These are phyloP conservation scores for Botryotinia globosa DNA, from an alignment of 2,329 filamentous ascomycete species.

Conservation along the genomic window DNA sequence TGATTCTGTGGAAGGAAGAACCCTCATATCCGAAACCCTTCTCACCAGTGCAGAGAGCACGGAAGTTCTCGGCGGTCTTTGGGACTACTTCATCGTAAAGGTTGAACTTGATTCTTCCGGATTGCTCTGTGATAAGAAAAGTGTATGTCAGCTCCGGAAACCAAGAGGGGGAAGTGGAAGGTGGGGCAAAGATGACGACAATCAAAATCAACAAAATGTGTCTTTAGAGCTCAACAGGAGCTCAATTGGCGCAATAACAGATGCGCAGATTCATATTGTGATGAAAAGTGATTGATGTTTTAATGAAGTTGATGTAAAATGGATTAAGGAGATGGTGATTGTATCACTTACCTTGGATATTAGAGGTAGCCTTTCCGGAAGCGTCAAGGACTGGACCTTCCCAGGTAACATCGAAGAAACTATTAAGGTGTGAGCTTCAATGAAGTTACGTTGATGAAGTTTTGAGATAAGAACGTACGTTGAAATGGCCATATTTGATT, in stretches of 20 bases:
- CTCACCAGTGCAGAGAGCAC: conserved; percentile 79
- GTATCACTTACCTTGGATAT: conserved; percentile 56
- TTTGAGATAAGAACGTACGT: conserved; percentile 52
- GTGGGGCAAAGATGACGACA: conserved; percentile 25
- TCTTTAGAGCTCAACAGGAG: conserved; percentile 17
- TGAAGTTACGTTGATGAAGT: background rate
- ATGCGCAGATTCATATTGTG: background rate
- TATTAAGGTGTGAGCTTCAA: conserved; percentile 37
- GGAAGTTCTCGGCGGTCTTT: conserved; percentile 96
- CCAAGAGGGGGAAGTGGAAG: conserved; percentile 17
- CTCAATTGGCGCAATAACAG: conserved; percentile 8
- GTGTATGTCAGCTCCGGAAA: conserved; percentile 31
- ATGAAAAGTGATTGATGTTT: background rate
- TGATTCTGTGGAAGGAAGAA: conserved; percentile 88
- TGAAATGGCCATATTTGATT: conserved; percentile 72
- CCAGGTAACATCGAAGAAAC: conserved; percentile 73
- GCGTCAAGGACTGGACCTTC: conserved; percentile 67
- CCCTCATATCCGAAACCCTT: conserved; percentile 81
- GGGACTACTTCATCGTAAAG: conserved; percentile 76
- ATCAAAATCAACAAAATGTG: conserved; percentile 25
- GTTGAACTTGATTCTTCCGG: conserved; percentile 83
- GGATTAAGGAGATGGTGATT: conserved; percentile 6
- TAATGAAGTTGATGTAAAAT: conserved; percentile 17
- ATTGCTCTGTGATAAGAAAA: conserved; percentile 50
- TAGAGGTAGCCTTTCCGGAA: conserved; percentile 52